These are phyloP conservation scores for Dipteronia dyeriana DNA, from an alignment of 345 rosid species.

Conservation along the genomic window DNA sequence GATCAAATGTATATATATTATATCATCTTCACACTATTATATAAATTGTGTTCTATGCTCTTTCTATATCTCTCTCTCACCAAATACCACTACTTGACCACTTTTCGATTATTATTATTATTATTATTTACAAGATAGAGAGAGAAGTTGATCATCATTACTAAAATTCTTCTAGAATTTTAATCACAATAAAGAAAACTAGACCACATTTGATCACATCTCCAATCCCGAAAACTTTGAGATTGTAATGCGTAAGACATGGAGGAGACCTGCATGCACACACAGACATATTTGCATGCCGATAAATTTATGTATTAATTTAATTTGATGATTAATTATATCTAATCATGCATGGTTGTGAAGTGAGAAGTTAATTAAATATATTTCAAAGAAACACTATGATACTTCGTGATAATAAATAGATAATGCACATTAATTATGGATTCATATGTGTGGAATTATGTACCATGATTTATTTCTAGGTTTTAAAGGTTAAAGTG, in stretches of 20 bases:
- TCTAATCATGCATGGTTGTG: background rate
- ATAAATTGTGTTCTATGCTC: background rate
- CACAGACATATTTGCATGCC: background rate
- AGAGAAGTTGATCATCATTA: background rate
- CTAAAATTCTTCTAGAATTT: conserved; percentile 6
- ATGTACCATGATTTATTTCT: background rate
- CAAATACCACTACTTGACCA: background rate
- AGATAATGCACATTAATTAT: background rate
- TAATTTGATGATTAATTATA: background rate
- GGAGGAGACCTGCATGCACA: background rate
- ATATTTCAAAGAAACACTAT: background rate
- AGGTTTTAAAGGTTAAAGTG: background rate
- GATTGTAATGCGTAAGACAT: conserved; percentile 3
- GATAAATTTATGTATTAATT: background rate
- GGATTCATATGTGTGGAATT: background rate
- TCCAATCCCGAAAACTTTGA: conserved; percentile 13
- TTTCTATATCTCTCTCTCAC: background rate
- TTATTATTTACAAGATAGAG: background rate
- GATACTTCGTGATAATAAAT: background rate
- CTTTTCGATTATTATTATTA: background rate
- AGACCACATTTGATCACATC: conserved; percentile 10
- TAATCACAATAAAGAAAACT: background rate
- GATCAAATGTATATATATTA: too few species aligned
- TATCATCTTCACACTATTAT: too few species aligned
- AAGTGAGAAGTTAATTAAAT: background rate